Evolutionary conservation across 2,329 filamentous ascomycete genomes (phyloP).

Genomic region (Nakataea oryzae): DNA sequence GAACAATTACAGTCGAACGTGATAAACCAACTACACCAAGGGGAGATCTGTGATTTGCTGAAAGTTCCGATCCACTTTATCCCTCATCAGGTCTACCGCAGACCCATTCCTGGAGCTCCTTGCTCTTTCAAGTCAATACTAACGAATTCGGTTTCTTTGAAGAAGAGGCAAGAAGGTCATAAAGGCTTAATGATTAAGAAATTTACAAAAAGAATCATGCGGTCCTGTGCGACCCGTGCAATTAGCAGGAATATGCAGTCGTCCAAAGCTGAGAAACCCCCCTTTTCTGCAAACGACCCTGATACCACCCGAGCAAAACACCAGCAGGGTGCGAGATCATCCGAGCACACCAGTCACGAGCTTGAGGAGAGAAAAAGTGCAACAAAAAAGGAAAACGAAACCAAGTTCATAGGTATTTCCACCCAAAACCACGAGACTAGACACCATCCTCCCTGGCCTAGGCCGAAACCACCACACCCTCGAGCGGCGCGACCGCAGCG

Average conservation of each 20-base stretch:
- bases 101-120: background rate
- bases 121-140: background rate
- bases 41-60: background rate
- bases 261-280: background rate
- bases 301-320: too few relatives aligned
- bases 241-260: background rate
- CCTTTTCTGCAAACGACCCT: background rate
- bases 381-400: background rate
- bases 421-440: background rate
- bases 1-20: slow-evolving; percentile 2
- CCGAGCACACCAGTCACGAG: background rate
- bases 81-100: background rate
- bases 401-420: background rate
- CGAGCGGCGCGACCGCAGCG: background rate
- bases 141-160: background rate
- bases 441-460: background rate
- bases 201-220: background rate
- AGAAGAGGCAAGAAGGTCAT: background rate
- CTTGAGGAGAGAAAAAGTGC: background rate
- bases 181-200: background rate
- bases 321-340: background rate
- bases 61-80: rapidly evolving
- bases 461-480: background rate
- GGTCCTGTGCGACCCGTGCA: background rate
- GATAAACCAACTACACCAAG: slow-evolving; percentile 3